Evolutionary conservation across 2,329 filamentous ascomycete species (phyloP).

Genomic region (Phaeophleospora eucalypticola): DNA sequence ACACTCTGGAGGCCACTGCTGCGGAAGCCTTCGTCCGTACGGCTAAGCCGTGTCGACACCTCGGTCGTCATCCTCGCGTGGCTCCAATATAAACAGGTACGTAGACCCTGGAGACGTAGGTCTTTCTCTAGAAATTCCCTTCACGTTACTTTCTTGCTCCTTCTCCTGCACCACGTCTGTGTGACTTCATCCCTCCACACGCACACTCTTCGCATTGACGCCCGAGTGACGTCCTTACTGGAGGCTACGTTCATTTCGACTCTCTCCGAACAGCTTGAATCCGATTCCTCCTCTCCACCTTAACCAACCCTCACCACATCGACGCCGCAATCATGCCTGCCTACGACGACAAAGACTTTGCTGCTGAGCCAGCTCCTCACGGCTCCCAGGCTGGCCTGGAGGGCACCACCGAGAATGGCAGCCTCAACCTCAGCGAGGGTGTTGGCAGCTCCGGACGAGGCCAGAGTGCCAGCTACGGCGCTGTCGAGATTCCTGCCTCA

Average conservation of each 20-base stretch:
- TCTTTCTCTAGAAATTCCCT: neutral
- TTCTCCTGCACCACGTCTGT: neutral
- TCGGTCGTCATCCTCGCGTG: neutral
- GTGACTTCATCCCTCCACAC: constrained; percentile 2
- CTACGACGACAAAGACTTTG: constrained; percentile 56
- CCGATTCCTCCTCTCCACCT: neutral
- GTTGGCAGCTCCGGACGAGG: constrained; percentile 18
- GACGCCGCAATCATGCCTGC: constrained; percentile 51
- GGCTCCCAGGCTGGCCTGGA: constrained; percentile 27
- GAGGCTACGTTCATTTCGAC: neutral
- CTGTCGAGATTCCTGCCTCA: constrained; percentile 67
- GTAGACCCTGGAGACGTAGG: constrained; percentile 6
- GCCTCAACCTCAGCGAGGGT: constrained; percentile 19
- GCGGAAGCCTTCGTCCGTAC: neutral
- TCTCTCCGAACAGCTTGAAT: neutral
- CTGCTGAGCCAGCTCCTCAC: constrained; percentile 37
- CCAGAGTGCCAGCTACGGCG: constrained; percentile 33
- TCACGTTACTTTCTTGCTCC: constrained; percentile 1
- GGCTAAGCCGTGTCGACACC: neutral
- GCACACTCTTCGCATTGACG: neutral
- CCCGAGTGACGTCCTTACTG: neutral
- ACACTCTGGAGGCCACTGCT: constrained; percentile 5
- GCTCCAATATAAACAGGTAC: constrained; percentile 4
- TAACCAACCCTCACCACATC: constrained; percentile 3
- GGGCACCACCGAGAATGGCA: constrained; percentile 16